These are phyloP conservation scores for Wickerhamiella bombiphila DNA, from an alignment of 805 yeast species.

Conservation along the genomic window DNA sequence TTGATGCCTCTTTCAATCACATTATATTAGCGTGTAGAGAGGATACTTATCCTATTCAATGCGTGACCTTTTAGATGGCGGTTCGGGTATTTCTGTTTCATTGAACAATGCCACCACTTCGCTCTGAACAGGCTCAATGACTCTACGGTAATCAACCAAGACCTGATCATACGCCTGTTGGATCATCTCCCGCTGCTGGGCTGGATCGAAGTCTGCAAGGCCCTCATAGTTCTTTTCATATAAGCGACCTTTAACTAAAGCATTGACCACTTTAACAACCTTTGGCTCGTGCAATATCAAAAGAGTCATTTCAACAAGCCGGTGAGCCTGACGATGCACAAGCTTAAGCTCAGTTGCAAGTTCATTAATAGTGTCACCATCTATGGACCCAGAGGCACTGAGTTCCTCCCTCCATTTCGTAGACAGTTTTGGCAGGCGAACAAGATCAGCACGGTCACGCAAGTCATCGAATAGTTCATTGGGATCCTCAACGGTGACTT, in stretches of 20 bases:
- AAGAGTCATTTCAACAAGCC: constrained; percentile 64
- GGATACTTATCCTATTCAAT: too few relatives aligned
- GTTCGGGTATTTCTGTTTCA: too few relatives aligned
- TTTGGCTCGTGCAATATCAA: constrained; percentile 24
- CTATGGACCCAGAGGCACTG: constrained; percentile 3
- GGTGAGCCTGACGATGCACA: constrained; percentile 61
- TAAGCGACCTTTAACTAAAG: constrained; percentile 59
- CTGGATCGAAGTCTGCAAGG: constrained; percentile 53
- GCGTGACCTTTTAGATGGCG: too few relatives aligned
- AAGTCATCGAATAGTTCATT: constrained; percentile 83
- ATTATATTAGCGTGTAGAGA: too few relatives aligned
- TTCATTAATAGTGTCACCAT: constrained; percentile 28
- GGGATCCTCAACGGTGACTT: constrained; percentile 88
- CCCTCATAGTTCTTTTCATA: constrained; percentile 72
- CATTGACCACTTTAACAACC: constrained; percentile 27
- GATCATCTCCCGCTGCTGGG: constrained; percentile 55
- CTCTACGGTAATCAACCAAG: constrained; percentile 1
- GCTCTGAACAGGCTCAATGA: neutral
- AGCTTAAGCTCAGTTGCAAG: constrained; percentile 37
- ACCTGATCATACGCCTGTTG: constrained; percentile 45
- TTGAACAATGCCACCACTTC: too few relatives aligned
- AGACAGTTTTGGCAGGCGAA: constrained; percentile 12
- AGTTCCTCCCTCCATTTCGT: constrained; percentile 6
- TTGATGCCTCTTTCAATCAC: too few relatives aligned
- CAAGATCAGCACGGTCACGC: constrained; percentile 47